Evolutionary conservation across 768 basidiomycete species (phyloP).

Genomic region (Gautieria morchelliformis): DNA sequence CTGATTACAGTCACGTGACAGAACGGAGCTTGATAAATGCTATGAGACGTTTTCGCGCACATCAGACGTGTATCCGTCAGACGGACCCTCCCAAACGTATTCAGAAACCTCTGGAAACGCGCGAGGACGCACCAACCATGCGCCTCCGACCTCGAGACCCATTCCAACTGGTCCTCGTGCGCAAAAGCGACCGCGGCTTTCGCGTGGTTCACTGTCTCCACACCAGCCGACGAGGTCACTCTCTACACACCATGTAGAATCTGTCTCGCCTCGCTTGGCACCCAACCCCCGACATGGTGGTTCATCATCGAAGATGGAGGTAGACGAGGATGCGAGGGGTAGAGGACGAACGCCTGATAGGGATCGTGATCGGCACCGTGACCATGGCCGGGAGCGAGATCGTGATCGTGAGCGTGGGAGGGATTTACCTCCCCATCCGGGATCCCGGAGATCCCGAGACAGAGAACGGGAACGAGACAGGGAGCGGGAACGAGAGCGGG

Average conservation of each 20-base stretch:
- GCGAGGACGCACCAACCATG: constrained; percentile 25
- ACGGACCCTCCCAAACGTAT: constrained; percentile 29
- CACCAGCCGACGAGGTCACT: neutral
- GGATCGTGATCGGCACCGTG: constrained; percentile 17
- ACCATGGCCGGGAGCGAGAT: constrained; percentile 20
- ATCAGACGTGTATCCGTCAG: constrained; percentile 7
- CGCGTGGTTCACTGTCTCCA: constrained; percentile 26
- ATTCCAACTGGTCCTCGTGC: constrained; percentile 76
- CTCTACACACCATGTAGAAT: neutral
- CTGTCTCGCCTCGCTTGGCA: constrained; percentile 12
- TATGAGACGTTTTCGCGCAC: constrained; percentile 45
- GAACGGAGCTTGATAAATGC: constrained; percentile 69
- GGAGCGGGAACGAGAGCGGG: constrained; percentile 29
- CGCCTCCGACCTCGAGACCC: constrained; percentile 30
- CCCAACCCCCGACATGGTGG: constrained; percentile 9
- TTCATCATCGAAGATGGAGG: constrained; percentile 36
- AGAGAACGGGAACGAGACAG: constrained; percentile 21
- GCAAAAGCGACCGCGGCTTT: constrained; percentile 69
- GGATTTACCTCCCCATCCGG: constrained; percentile 16
- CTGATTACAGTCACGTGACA: constrained; percentile 22
- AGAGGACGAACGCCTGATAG: constrained; percentile 30
- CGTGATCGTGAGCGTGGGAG: constrained; percentile 25
- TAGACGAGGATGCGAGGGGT: constrained; percentile 42
- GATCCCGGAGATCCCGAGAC: constrained; percentile 11
- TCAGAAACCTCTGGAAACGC: constrained; percentile 28